phyloP scores from a whole-genome alignment of 2,329 filamentous ascomycete species.

The Penicillium corylophilum region DNA sequence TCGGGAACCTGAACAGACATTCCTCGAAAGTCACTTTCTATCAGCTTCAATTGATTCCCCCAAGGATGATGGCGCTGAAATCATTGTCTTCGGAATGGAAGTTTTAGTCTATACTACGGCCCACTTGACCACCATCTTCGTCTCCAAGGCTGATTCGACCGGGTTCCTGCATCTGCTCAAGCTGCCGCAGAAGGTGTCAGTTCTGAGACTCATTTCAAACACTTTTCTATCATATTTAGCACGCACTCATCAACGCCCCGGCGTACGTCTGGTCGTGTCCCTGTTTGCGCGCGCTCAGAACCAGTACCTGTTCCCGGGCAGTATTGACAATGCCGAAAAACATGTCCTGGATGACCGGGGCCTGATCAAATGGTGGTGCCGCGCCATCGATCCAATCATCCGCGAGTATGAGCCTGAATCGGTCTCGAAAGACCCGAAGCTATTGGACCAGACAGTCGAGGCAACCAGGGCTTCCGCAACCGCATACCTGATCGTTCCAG shows the following conservation, averaged over 20 bases:
- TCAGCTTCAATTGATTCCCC: conserved; percentile 52
- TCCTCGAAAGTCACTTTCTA: conserved; percentile 80
- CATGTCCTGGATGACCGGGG: conserved; percentile 90
- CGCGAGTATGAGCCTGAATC: conserved; percentile 46
- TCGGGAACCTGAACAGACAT: conserved; percentile 71
- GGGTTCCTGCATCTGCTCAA: conserved; percentile 73
- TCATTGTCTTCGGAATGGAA: conserved; percentile 81
- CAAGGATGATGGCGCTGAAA: conserved; percentile 41
- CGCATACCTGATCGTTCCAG: conserved; percentile 83
- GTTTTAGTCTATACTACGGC: conserved; percentile 82
- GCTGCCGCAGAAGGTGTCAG: conserved; percentile 63
- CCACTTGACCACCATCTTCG: conserved; percentile 80
- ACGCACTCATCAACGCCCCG: conserved; percentile 61
- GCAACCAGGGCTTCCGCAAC: conserved; percentile 50
- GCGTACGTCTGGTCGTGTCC: conserved; percentile 72
- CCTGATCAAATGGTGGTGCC: conserved; percentile 94
- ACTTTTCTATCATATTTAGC: conserved; percentile 76
- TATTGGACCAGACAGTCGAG: conserved; percentile 28
- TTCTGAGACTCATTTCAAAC: conserved; percentile 67
- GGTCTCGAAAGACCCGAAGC: conserved; percentile 31
- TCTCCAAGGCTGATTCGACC: conserved; percentile 96
- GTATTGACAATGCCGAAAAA: conserved; percentile 78
- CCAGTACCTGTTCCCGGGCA: conserved; percentile 93
- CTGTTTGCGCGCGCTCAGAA: conserved; percentile 89
- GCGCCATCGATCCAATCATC: conserved; percentile 75